A percentile compares a stretch with the other conserved stretches of the same genome.
Conservation (phyloP, 1,284 basidiomycete genomes). For the Amylostereum chailletii region DNA sequence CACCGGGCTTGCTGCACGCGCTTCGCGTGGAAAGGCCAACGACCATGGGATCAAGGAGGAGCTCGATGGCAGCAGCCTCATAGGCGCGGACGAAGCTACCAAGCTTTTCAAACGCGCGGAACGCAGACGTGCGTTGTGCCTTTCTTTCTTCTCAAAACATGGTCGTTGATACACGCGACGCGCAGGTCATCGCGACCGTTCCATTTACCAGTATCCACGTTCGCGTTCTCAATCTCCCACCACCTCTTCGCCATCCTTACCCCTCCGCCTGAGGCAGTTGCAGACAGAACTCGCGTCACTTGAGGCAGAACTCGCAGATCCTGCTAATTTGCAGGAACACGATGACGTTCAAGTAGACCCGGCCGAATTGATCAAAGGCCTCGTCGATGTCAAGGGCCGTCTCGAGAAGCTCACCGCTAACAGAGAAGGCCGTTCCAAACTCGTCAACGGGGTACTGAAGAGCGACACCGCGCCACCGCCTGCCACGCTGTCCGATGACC, state of each 20-base stretch:
- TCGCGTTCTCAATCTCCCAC: slow-evolving; percentile 42
- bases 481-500: too few relatives aligned
- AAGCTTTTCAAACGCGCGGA: slow-evolving; percentile 64
- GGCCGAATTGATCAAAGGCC: slow-evolving; percentile 64
- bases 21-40: slow-evolving; percentile 23
- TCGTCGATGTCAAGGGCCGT: slow-evolving; percentile 63
- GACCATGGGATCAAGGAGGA: slow-evolving; percentile 35
- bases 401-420: slow-evolving; percentile 58
- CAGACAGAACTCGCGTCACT: slow-evolving; percentile 57
- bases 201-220: slow-evolving; percentile 59
- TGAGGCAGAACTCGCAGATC: slow-evolving; percentile 63
- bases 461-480: slow-evolving; percentile 6
- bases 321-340: slow-evolving; percentile 47
- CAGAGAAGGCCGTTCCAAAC: slow-evolving; percentile 53
- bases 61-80: slow-evolving; percentile 39
- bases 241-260: slow-evolving; percentile 35
- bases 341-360: slow-evolving; percentile 59
- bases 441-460: slow-evolving; percentile 57
- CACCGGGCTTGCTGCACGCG: slow-evolving; percentile 27
- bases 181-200: slow-evolving; percentile 36
- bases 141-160: background rate
- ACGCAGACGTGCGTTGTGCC: slow-evolving; percentile 32
- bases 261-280: slow-evolving; percentile 51
- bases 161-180: background rate
- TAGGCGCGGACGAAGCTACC: slow-evolving; percentile 51